phyloP scores from a whole-genome alignment of 2,329 filamentous ascomycete genomes.

The Polytolypa hystricis region DNA sequence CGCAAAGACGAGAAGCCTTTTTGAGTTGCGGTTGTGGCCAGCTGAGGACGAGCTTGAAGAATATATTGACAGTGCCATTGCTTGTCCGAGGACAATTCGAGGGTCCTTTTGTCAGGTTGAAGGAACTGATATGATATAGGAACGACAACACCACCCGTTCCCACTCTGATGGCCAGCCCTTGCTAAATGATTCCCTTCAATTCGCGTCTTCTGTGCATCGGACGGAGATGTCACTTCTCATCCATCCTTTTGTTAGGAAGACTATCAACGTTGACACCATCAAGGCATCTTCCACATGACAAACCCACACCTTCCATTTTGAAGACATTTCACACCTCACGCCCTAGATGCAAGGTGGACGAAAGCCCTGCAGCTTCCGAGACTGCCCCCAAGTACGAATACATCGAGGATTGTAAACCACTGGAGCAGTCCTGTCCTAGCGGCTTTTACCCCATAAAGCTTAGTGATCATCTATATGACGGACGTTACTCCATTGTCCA shows the following conservation, averaged over 20 bases:
- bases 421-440: constrained; percentile 9
- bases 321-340: constrained; percentile 7
- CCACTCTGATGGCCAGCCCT: background rate
- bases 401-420: constrained; percentile 11
- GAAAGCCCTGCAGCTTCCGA: constrained; percentile 6
- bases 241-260: constrained; percentile 4
- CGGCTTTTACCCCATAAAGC: constrained; percentile 9
- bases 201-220: background rate
- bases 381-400: constrained; percentile 7
- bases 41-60: too few relatives aligned
- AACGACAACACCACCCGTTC: too few relatives aligned
- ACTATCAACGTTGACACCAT: constrained; percentile 5
- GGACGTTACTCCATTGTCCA: constrained; percentile 10
- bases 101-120: too few relatives aligned
- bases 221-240: constrained; percentile 3
- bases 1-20: too few relatives aligned
- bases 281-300: constrained; percentile 5
- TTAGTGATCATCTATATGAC: constrained; percentile 8
- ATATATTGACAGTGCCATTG: too few relatives aligned
- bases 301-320: constrained; percentile 5
- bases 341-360: constrained; percentile 5
- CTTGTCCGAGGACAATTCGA: too few relatives aligned
- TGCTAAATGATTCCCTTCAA: constrained; percentile 4
- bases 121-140: too few relatives aligned
- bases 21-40: too few relatives aligned